A percentile compares a stretch with the other conserved stretches of the same genome.
Conservation (phyloP, 352 stramenopile species). For the Phytophthora melonis region DNA sequence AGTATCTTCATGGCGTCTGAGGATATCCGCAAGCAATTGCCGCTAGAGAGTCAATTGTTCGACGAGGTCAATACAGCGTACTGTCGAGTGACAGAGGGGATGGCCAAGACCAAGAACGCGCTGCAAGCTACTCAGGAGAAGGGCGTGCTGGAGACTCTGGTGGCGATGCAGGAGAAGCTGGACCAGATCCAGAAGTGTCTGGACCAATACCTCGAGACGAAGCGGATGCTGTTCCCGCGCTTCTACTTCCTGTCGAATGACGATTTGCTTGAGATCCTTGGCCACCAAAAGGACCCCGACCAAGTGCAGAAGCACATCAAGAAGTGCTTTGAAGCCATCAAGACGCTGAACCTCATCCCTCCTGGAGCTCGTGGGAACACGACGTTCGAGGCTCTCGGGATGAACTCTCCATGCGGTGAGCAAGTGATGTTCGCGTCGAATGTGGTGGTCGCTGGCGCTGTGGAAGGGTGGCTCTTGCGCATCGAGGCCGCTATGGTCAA, state of each 20-base stretch:
- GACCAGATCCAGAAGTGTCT: conserved; percentile 90
- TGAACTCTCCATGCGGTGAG: conserved; percentile 93
- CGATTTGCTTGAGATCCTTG: conserved; percentile 87
- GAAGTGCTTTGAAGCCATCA: conserved; percentile 94
- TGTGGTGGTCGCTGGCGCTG: conserved; percentile 89
- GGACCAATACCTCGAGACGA: conserved; percentile 90
- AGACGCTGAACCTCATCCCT: conserved; percentile 74
- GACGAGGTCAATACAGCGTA: conserved; percentile 89
- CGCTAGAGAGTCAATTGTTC: conserved; percentile 86
- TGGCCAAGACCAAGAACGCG: conserved; percentile 84
- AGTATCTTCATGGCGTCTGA: conserved; percentile 96
- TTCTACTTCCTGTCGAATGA: conserved; percentile 94
- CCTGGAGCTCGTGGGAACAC: conserved; percentile 79
- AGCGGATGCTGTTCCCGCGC: conserved; percentile 87
- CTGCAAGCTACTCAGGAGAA: conserved; percentile 70
- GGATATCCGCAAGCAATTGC: conserved; percentile 95
- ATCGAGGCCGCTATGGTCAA: conserved; percentile 89
- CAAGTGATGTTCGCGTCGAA: conserved; percentile 86
- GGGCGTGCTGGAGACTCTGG: conserved; percentile 67
- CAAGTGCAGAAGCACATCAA: conserved; percentile 93
- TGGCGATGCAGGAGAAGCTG: conserved; percentile 89
- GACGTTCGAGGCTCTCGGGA: conserved; percentile 89
- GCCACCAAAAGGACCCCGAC: conserved; percentile 88
- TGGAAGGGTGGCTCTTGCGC: conserved; percentile 91
- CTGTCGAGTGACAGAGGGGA: conserved; percentile 72